Evolutionary conservation across 805 yeast genomes (phyloP).

Genomic region (Isabelozyma gotoi): DNA sequence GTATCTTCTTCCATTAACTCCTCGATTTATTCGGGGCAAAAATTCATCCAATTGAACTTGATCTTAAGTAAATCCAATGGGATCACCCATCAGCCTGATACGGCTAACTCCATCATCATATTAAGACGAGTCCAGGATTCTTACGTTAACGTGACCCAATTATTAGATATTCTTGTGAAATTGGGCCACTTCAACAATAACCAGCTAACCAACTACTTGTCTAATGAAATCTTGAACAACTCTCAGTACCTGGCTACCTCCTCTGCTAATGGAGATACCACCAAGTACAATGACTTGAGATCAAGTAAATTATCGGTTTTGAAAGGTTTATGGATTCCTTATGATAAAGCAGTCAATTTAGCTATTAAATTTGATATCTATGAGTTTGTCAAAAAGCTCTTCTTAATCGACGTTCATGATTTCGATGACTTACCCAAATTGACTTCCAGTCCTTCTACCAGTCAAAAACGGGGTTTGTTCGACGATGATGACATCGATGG

Average conservation of each 20-base stretch:
- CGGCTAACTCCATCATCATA: slow-evolving; percentile 14
- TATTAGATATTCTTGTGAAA: slow-evolving; percentile 31
- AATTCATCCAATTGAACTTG: slow-evolving; percentile 34
- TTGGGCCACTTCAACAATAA: slow-evolving; percentile 22
- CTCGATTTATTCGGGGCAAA: slow-evolving; percentile 36
- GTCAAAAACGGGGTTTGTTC: neutral
- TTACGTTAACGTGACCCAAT: slow-evolving; percentile 37
- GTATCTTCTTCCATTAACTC: slow-evolving; percentile 16
- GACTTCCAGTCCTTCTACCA: slow-evolving; percentile 11
- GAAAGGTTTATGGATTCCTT: slow-evolving; percentile 43
- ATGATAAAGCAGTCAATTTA: slow-evolving; percentile 41
- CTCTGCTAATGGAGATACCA: slow-evolving; percentile 7
- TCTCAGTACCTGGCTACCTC: slow-evolving; percentile 21
- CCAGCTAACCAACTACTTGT: slow-evolving; percentile 29
- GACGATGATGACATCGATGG: slow-evolving; percentile 3
- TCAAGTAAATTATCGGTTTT: slow-evolving; percentile 24
- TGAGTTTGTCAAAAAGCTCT: slow-evolving; percentile 33
- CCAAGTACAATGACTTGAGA: slow-evolving; percentile 27
- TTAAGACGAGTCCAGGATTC: slow-evolving; percentile 45
- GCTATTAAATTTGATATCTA: slow-evolving; percentile 40
- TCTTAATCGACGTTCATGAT: slow-evolving; percentile 46
- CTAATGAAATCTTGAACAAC: slow-evolving; percentile 32
- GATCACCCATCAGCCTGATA: slow-evolving; percentile 1
- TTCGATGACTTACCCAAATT: slow-evolving; percentile 35
- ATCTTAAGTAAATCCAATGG: slow-evolving; percentile 5